Percentiles rank a stretch among this genome's conserved stretches.
Conservation (phyloP, 2,329 filamentous ascomycete species). For the Colletotrichum brevisporum region DNA sequence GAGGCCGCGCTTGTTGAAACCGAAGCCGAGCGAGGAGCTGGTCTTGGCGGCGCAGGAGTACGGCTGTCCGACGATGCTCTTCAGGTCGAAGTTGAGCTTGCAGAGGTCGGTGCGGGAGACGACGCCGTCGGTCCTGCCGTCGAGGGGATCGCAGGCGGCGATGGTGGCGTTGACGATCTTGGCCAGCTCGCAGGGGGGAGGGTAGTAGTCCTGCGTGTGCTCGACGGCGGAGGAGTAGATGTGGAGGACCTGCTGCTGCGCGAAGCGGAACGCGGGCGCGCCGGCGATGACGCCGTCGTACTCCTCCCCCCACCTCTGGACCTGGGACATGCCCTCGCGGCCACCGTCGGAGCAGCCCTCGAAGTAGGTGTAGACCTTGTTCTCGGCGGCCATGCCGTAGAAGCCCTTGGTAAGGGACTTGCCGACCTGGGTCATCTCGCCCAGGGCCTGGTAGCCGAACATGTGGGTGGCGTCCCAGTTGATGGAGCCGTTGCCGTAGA, state of each 20-base stretch:
- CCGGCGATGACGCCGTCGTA: slow-evolving; percentile 62
- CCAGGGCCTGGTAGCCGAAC: slow-evolving; percentile 31
- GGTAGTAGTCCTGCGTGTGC: slow-evolving; percentile 51
- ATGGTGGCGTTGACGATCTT: slow-evolving; percentile 69
- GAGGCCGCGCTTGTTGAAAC: slow-evolving; percentile 44
- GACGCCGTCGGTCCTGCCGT: slow-evolving; percentile 61
- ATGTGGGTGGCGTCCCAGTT: slow-evolving; percentile 32
- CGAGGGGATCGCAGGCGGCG: slow-evolving; percentile 66
- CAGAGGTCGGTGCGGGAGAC: slow-evolving; percentile 51
- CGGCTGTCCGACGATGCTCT: slow-evolving; percentile 48
- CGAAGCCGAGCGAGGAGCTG: slow-evolving; percentile 42
- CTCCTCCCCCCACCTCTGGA: slow-evolving; percentile 55
- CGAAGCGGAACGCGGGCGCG: slow-evolving; percentile 60
- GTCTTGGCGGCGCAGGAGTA: slow-evolving; percentile 49
- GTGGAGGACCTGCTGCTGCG: slow-evolving; percentile 61
- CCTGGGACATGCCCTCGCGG: slow-evolving; percentile 63
- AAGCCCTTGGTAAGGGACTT: slow-evolving; percentile 63
- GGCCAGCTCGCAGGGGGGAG: slow-evolving; percentile 60
- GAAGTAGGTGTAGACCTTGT: slow-evolving; percentile 65
- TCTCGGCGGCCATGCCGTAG: slow-evolving; percentile 55
- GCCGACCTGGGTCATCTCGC: slow-evolving; percentile 49
- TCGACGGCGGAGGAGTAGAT: slow-evolving; percentile 56
- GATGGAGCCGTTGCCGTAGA: slow-evolving; percentile 50
- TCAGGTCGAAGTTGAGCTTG: slow-evolving; percentile 51
- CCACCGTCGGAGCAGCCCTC: slow-evolving; percentile 63